Conservation (phyloP, 805 yeast genomes). For the Cyberlindnera subsufficiens region DNA sequence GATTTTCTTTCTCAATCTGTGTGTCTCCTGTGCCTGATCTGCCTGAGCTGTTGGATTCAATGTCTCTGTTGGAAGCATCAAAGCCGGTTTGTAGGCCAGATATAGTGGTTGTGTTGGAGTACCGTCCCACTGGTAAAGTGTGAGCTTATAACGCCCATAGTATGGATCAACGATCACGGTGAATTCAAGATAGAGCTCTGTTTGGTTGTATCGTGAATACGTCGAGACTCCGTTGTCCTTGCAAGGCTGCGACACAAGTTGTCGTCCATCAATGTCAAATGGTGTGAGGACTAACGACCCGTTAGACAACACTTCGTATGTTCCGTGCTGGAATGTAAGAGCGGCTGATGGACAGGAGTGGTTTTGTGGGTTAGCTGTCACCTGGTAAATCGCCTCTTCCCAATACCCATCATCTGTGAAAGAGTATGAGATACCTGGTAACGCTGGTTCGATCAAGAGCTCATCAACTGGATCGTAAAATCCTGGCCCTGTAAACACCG, state of each 20-base stretch:
- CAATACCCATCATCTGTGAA: slow-evolving; percentile 89
- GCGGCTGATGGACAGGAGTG: slow-evolving; percentile 84
- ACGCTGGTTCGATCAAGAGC: slow-evolving; percentile 86
- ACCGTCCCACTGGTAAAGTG: slow-evolving; percentile 74
- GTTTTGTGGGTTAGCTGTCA: slow-evolving; percentile 60
- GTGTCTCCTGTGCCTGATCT: slow-evolving; percentile 25
- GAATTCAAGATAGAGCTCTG: slow-evolving; percentile 52
- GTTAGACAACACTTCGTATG: slow-evolving; percentile 52
- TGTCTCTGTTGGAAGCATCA: slow-evolving; percentile 92
- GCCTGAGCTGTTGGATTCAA: slow-evolving; percentile 69
- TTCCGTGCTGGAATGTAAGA: slow-evolving; percentile 85
- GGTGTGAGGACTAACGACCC: slow-evolving; percentile 72
- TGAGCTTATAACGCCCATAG: slow-evolving; percentile 76
- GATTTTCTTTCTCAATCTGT: slow-evolving; percentile 36
- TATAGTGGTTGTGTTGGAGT: slow-evolving; percentile 79
- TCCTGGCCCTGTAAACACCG: slow-evolving; percentile 95
- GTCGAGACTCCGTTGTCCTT: slow-evolving; percentile 48
- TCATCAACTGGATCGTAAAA: slow-evolving; percentile 97
- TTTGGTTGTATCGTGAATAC: slow-evolving; percentile 70
- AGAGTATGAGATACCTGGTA: slow-evolving; percentile 91
- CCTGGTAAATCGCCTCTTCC: slow-evolving; percentile 85
- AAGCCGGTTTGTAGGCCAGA: slow-evolving; percentile 87
- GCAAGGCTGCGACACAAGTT: slow-evolving; percentile 85
- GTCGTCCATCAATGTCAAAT: slow-evolving; percentile 86
- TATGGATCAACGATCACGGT: slow-evolving; percentile 64